These are phyloP conservation scores for Boletellus sp. DNA, from an alignment of 768 basidiomycete species.

Conservation along the genomic window DNA sequence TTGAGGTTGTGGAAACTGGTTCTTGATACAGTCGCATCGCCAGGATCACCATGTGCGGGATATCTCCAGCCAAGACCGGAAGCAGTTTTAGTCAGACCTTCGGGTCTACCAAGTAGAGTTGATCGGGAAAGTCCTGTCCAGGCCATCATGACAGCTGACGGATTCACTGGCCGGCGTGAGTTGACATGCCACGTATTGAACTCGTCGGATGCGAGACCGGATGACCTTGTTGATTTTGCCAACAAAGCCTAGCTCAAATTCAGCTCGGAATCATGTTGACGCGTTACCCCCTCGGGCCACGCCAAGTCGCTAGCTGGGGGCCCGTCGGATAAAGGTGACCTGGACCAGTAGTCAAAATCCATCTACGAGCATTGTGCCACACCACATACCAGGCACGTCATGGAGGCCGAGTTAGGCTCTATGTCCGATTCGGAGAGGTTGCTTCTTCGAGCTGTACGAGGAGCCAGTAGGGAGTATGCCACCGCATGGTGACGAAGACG, in stretches of 20 bases:
- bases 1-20: not conserved
- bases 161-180: slow-evolving; percentile 27
- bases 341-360: slow-evolving; percentile 25
- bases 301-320: too few relatives aligned
- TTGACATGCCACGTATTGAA: slow-evolving; percentile 18
- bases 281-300: slow-evolving; percentile 20
- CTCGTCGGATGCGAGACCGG: not conserved
- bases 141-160: slow-evolving; percentile 2
- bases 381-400: slow-evolving; percentile 15
- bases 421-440: slow-evolving; percentile 19
- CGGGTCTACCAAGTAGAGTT: not conserved
- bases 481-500: slow-evolving; percentile 1
- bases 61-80: not conserved
- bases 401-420: not conserved
- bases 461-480: not conserved
- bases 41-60: not conserved
- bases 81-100: not conserved
- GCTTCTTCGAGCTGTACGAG: not conserved
- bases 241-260: not conserved
- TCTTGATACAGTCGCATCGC: not conserved
- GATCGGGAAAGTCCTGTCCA: not conserved
- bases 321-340: not conserved
- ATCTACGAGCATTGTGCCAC: slow-evolving; percentile 24
- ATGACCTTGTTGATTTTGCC: not conserved
- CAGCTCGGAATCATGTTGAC: slow-evolving; percentile 21